Evolutionary conservation across 73 alveolate genomes (phyloP), one percentile per base, ranked within the genome.

Genomic region (Paramecium bursaria): DNA sequence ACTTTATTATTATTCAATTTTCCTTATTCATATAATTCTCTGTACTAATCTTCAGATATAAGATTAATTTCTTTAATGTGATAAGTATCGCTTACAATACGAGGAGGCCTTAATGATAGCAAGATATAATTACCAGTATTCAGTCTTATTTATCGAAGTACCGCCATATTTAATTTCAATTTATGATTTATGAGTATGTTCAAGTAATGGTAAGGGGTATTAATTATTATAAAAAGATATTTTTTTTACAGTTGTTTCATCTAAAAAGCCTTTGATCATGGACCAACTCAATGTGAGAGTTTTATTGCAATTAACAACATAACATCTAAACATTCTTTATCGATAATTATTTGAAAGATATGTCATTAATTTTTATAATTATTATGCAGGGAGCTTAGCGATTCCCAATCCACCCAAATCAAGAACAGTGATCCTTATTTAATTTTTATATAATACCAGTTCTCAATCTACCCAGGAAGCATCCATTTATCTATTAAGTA

Each of bases 251-350:
- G 92, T 87, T 3, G 61, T 57, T 19, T 79, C 90, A 25, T 87
- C 92, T 14, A 87, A 29, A 73, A 87, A 87, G 0, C 80, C 86
- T 79, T 87, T 87, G 6, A 87, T 75, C 2, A 87, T 55, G 25
- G 49, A 79, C 85, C 89, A 87, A 14, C 85, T 47, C 46, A 87
- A 75, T 10, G 74, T 50, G 19, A 87, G 48, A 26, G 92, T 52
- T 15, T 67, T 23, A 9, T 90, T 90, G 30, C 86, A 60, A 39
- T 87, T 87, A 7, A 87, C 88, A 3, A 87, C 90, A 76, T 87
- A 87, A 35, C 85, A 74, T 29, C 52, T 87, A 55, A 75, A 73
- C 92, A 87, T 87, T 52, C 92, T 50, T 7, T 86, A 75, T 22
- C 92, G 87, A 52, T 75, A 87, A 46, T 87, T 87, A 26, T 79